A percentile compares a stretch with the other conserved stretches of the same genome.
phyloP scores from a whole-genome alignment of 164 flowering plant species.

The Brasenia schreberi region DNA sequence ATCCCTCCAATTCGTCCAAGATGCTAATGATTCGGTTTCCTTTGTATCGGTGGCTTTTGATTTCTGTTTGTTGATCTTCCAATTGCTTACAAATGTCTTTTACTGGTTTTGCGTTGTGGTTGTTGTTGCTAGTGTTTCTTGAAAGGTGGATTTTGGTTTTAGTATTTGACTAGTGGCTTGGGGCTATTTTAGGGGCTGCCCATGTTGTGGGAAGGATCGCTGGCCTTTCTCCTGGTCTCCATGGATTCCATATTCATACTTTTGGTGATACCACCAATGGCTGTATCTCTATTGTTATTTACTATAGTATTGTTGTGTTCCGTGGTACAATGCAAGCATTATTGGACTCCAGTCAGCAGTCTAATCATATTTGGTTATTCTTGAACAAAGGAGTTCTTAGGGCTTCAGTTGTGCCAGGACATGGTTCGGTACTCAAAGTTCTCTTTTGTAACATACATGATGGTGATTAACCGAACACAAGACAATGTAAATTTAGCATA shows the following conservation, averaged over 20 bases:
- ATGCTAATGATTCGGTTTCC: conserved; percentile 26
- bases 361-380: conserved; percentile 9
- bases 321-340: conserved; percentile 36
- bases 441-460: too few species aligned
- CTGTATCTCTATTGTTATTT: conserved; percentile 35
- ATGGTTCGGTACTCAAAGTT: too few species aligned
- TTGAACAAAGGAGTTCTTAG: background rate
- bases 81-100: too few species aligned
- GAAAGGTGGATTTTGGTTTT: background rate
- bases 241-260: conserved; percentile 89
- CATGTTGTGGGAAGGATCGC: conserved; percentile 57
- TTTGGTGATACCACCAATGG: conserved; percentile 94
- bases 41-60: background rate
- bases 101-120: too few species aligned
- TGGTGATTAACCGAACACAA: too few species aligned
- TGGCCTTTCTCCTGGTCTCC: conserved; percentile 69
- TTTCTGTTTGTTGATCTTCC: background rate
- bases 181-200: conserved; percentile 34
- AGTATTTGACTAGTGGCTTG: background rate
- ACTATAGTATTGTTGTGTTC: background rate
- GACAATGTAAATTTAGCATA: too few species aligned
- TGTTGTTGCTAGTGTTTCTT: too few species aligned
- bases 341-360: conserved; percentile 78
- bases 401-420: too few species aligned
- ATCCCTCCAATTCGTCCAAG: conserved; percentile 50